Percentiles rank a stretch among this genome's conserved stretches.
phyloP scores from a whole-genome alignment of 2,329 filamentous ascomycete species.

The Neonectria faginata region DNA sequence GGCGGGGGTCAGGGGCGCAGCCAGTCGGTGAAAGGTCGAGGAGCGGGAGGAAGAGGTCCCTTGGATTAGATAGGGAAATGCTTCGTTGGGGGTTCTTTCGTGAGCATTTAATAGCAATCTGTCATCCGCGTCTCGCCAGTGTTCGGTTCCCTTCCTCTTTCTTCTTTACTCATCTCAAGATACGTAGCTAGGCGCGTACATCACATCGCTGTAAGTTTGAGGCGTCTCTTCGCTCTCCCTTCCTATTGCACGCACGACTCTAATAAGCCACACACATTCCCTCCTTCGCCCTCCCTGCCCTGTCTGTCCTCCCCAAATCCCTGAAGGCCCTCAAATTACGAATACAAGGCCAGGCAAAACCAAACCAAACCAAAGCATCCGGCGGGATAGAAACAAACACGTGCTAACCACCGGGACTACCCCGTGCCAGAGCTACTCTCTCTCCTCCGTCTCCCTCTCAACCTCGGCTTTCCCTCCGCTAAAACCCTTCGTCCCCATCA shows the following conservation, averaged over 20 bases:
- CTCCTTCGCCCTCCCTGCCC: not conserved
- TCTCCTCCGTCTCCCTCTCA: constrained; percentile 6
- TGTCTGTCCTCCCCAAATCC: constrained; percentile 2
- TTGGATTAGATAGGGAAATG: not conserved
- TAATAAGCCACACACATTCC: constrained; percentile 20
- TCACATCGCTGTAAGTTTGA: not conserved
- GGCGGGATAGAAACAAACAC: constrained; percentile 3
- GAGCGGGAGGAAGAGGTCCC: not conserved
- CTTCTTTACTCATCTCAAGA: not conserved
- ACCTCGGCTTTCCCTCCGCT: constrained; percentile 29
- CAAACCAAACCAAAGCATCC: constrained; percentile 9
- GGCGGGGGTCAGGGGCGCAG: constrained; percentile 7
- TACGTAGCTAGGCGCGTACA: not conserved
- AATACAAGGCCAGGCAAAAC: constrained; percentile 9
- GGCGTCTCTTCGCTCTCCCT: not conserved
- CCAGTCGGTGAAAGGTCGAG: not conserved
- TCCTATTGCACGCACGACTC: not conserved
- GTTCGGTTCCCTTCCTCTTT: not conserved
- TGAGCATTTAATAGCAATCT: constrained; percentile 6
- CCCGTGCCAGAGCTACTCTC: constrained; percentile 10
- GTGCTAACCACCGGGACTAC: constrained; percentile 12
- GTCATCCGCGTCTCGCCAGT: not conserved
- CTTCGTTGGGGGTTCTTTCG: not conserved
- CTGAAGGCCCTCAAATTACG: constrained; percentile 14
- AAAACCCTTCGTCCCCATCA: constrained; percentile 1